Evolutionary conservation across 305 asterid species (phyloP).

Genomic region (Petunia hybrid): DNA sequence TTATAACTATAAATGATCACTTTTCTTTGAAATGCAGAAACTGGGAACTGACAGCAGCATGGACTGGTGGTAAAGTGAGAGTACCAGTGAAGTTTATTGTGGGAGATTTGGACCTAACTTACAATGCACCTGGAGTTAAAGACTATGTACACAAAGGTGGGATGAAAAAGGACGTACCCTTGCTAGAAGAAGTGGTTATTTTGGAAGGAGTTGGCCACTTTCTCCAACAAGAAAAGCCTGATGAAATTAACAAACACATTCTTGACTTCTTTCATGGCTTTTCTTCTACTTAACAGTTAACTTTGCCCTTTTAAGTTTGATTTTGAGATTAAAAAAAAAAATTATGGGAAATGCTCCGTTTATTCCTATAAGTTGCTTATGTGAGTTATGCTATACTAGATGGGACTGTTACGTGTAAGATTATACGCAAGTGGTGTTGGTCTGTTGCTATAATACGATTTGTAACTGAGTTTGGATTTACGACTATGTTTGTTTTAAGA

Average conservation of each 20-base stretch:
- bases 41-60: constrained; percentile 41
- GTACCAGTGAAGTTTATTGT: constrained; percentile 39
- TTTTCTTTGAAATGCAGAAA: constrained; percentile 29
- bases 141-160: constrained; percentile 42
- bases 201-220: constrained; percentile 38
- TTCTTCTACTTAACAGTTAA: background rate
- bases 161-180: constrained; percentile 40
- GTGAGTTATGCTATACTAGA: background rate
- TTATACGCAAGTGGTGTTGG: too few species aligned
- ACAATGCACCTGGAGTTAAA: constrained; percentile 34
- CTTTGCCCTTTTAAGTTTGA: background rate
- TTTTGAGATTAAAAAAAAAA: background rate
- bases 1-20: background rate
- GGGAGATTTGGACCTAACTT: constrained; percentile 36
- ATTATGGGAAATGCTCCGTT: background rate
- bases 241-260: constrained; percentile 41
- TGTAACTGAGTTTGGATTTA: too few species aligned
- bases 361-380: background rate
- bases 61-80: constrained; percentile 35
- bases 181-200: constrained; percentile 38
- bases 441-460: too few species aligned
- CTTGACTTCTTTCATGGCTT: constrained; percentile 12
- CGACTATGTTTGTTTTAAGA: too few species aligned
- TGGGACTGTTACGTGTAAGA: background rate
- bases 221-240: constrained; percentile 32